phyloP scores from a whole-genome alignment of 2,329 filamentous ascomycete genomes.

The Penicillium sp. region DNA sequence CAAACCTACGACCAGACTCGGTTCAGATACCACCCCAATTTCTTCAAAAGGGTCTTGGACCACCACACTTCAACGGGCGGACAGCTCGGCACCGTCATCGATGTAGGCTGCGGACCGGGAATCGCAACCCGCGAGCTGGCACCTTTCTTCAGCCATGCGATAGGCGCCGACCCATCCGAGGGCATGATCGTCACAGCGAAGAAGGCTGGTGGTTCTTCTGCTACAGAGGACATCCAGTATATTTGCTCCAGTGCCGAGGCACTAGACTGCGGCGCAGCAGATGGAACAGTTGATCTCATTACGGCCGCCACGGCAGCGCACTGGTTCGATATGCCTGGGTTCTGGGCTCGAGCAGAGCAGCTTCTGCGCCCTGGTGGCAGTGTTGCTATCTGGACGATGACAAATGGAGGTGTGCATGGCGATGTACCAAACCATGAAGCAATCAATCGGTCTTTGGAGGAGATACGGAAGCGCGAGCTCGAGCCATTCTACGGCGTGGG shows the following conservation, averaged over 20 bases:
- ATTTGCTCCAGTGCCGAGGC: conserved; percentile 49
- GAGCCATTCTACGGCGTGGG: conserved; percentile 43
- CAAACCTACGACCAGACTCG: conserved; percentile 44
- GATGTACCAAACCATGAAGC: conserved; percentile 44
- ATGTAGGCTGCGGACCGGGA: conserved; percentile 62
- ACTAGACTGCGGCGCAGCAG: conserved; percentile 28
- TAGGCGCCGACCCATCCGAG: conserved; percentile 55
- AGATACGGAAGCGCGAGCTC: conserved; percentile 36
- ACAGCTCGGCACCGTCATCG: conserved; percentile 48
- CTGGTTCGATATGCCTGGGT: conserved; percentile 59
- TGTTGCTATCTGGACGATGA: conserved; percentile 54
- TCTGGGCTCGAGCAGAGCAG: conserved; percentile 52
- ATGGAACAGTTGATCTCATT: conserved; percentile 52
- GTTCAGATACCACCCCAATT: conserved; percentile 50
- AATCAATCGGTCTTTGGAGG: conserved; percentile 45
- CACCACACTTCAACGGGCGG: conserved; percentile 53
- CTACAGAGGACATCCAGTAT: conserved; percentile 44
- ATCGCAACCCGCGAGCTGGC: conserved; percentile 50
- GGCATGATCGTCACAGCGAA: conserved; percentile 57
- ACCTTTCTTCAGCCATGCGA: conserved; percentile 47
- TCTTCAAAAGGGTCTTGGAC: conserved; percentile 51
- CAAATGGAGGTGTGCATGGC: conserved; percentile 23
- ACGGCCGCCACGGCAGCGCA: conserved; percentile 56
- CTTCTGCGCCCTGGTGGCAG: conserved; percentile 57
- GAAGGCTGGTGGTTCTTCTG: conserved; percentile 35